Base-by-base conservation (phyloP, 2,329 filamentous ascomycete genomes). In the Colletotrichum sp. region DNA sequence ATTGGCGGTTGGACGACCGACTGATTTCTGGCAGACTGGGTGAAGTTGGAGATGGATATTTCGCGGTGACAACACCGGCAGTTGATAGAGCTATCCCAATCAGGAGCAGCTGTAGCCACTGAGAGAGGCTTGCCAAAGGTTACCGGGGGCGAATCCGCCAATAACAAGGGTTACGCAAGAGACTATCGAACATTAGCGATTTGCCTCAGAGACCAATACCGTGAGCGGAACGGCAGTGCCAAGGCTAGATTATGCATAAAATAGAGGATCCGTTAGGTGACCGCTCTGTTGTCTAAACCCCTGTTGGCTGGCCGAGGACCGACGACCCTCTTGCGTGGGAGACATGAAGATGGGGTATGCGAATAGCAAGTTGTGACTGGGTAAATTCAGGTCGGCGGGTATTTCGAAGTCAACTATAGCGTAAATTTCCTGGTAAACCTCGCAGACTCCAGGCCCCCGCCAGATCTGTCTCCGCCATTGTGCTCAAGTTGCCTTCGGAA, bases 201-300 rank as follows among this genome's bases (percentile, higher is more conserved):
- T 1, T 13, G n/a, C 12, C 62, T n/a, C 14, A 14, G 36, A n/a
- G 28, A 26, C 67, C 58, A 71, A 34, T 38, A 12, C 16, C 43
- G 13, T 26, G 14, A 18, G 38, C 26, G n/a, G 38, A 66, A 34
- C 24, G 24, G 34, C 24, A 36, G 36, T 34, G 69, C 32, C 69
- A 68, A 68, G 63, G 56, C 69, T 73, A 30, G 24, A 32, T 68
- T 64, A 62, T 67, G 72, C 72, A 72, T 73, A 73, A 72, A 65
- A 28, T 48, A 55, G 24, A 38, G 21, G 34, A 24, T 62, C 48
- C 14, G 4, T 34, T 32, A 12, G 7, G 30, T 61, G 10, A 61
- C 18, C 32, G 43, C 16, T n/a, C 7, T 34, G n/a, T 21, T 8
- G n/a, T 13, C 4, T 16, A 14, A 59, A 36, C 67, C 48, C 67